Percentiles rank a stretch among this genome's conserved stretches.
Conservation (phyloP, 2,329 filamentous ascomycete genomes). For the Ophiostoma montium region DNA sequence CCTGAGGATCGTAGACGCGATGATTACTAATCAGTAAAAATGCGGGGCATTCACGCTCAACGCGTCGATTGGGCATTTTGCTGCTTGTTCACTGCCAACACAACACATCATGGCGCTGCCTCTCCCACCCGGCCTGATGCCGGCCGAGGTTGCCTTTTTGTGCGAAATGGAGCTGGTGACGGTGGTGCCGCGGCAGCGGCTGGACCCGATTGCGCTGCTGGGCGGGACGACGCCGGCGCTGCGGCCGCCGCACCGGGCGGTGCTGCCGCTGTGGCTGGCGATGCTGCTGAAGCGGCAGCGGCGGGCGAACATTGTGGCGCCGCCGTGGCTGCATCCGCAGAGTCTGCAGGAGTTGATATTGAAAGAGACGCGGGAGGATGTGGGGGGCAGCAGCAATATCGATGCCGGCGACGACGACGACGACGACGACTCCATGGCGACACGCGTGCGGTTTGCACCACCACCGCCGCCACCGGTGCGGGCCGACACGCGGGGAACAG, state of each 20-base stretch:
- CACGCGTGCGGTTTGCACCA: constrained; percentile 60
- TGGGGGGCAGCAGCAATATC: not conserved
- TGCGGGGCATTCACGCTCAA: not conserved
- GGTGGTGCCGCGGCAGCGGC: constrained; percentile 75
- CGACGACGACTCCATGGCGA: constrained; percentile 15
- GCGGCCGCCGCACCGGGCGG: constrained; percentile 64
- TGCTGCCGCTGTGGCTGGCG: constrained; percentile 85
- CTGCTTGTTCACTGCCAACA: not conserved
- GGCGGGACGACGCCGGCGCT: constrained; percentile 63
- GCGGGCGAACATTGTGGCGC: constrained; percentile 82
- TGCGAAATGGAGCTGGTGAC: constrained; percentile 97
- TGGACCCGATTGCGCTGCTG: constrained; percentile 74
- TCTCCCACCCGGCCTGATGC: constrained; percentile 47
- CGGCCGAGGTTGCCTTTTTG: constrained; percentile 81
- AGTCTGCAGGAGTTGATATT: constrained; percentile 67
- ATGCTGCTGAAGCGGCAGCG: constrained; percentile 88
- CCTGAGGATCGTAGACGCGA: not conserved
- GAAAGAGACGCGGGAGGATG: constrained; percentile 55
- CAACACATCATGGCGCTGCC: constrained; percentile 32
- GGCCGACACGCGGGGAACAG: constrained; percentile 21
- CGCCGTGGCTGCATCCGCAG: constrained; percentile 70
- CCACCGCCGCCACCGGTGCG: constrained; percentile 52
- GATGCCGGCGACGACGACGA: not conserved
- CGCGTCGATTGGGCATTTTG: not conserved
- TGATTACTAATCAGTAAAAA: not conserved